phyloP scores from a whole-genome alignment of 768 basidiomycete species.

The Amanita muscaria region DNA sequence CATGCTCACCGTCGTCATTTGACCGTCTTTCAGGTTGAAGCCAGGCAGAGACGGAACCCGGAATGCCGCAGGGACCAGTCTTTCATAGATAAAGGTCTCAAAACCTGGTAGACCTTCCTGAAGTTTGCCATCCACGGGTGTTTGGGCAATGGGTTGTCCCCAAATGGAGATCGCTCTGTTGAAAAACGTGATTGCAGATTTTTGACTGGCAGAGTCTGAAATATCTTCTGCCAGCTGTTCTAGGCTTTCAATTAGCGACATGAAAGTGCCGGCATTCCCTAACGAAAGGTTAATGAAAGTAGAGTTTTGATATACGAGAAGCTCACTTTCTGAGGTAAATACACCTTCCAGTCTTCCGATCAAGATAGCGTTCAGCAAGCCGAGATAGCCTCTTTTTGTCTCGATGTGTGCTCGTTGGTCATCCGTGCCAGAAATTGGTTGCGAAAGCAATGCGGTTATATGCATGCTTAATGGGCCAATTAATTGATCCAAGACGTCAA shows the following conservation, averaged over 20 bases:
- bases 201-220: constrained; percentile 69
- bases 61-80: constrained; percentile 75
- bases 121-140: constrained; percentile 21
- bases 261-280: constrained; percentile 52
- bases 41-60: constrained; percentile 67
- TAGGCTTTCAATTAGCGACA: constrained; percentile 69
- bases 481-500: constrained; percentile 82
- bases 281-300: constrained; percentile 4
- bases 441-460: constrained; percentile 69
- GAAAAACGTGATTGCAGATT: constrained; percentile 74
- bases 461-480: constrained; percentile 81
- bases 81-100: constrained; percentile 85
- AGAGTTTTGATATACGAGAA: background rate
- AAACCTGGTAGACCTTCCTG: constrained; percentile 69
- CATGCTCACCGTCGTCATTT: constrained; percentile 64
- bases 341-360: constrained; percentile 72
- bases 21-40: constrained; percentile 86
- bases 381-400: constrained; percentile 84
- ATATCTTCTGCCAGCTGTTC: constrained; percentile 64
- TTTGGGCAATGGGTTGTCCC: constrained; percentile 43
- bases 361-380: constrained; percentile 74
- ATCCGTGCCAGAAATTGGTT: constrained; percentile 80
- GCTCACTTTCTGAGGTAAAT: constrained; percentile 81
- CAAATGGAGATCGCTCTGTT: constrained; percentile 57
- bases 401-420: constrained; percentile 70